These are phyloP conservation scores for Drosera capensis DNA, from an alignment of 148 eudicot species.

Conservation along the genomic window DNA sequence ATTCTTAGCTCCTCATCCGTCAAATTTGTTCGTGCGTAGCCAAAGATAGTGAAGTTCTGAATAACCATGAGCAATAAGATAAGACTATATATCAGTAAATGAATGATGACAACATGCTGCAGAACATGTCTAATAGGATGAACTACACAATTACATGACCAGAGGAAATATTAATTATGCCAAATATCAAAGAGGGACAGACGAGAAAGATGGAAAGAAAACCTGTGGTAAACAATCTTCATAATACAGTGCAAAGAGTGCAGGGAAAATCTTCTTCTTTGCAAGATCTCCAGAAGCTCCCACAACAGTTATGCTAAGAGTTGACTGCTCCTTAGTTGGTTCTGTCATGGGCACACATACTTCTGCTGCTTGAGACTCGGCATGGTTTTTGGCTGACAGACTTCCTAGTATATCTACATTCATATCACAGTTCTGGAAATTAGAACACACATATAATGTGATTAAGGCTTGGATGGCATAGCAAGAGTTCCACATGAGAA, in stretches of 20 bases:
- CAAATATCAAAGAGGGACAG: neutral
- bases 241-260: constrained; percentile 74
- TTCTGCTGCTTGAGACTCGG: constrained; percentile 9
- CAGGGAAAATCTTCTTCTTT: constrained; percentile 85
- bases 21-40: constrained; percentile 67
- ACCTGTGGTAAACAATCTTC: constrained; percentile 69
- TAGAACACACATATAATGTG: neutral
- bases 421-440: constrained; percentile 6
- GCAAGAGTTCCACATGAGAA: neutral
- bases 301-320: constrained; percentile 64
- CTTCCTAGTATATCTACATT: constrained; percentile 30
- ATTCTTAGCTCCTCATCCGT: constrained; percentile 57
- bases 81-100: too few relatives aligned
- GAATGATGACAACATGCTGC: too few relatives aligned
- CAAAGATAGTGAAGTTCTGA: constrained; percentile 59
- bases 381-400: constrained; percentile 18
- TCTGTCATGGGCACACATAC: constrained; percentile 11
- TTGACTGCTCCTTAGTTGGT: constrained; percentile 18
- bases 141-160: too few relatives aligned
- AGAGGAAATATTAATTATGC: neutral
- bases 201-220: neutral
- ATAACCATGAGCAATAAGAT: constrained; percentile 1
- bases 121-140: too few relatives aligned
- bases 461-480: neutral
- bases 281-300: constrained; percentile 97